Evolutionary conservation across 2,329 filamentous ascomycete genomes (phyloP), one percentile per base, ranked within the genome.

Genomic region (Fusarium tuaranense): DNA sequence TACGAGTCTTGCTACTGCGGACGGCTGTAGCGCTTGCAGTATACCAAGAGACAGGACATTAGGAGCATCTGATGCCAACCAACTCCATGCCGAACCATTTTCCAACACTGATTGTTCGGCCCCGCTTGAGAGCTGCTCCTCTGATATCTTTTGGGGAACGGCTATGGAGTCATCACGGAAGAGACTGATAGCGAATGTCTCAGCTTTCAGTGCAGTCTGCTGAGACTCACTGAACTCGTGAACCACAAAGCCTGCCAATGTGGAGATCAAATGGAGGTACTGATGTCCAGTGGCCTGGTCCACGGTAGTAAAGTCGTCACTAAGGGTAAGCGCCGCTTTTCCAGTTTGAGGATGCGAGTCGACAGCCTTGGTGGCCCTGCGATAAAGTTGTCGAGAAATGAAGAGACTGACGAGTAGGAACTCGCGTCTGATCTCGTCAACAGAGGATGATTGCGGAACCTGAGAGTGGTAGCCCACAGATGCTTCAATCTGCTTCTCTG

Each of bases 351-450:
- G 62, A 10, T 79, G 71, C 4, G 71, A 65, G 1, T 76, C 73
- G 27, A 81, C 72, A 8, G 72, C 62, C 41, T 80, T 81, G 1
- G 84, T 86, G 6, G 83, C 82, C 20, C 82, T 81, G 9, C 82
- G 82, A 71, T 88, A 88, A 4, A 88, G 80, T 22, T 81, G 77
- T 16, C 82, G 79, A 13, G 83, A 79, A 12, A 85, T 70, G 20
- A 82, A 82, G 2, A 87, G 73, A 20, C 82, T 79, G 34, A 84
- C 78, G 7, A 84, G 79, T n/a, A 87, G 73, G 57, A 85, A 87
- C 59, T 85, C 83, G 13, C 76, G 77, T 39, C 79, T 78, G 12
- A 82, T 63, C 59, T 83, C 79, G 5, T 76, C 79, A 10, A 80
- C 74, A 20, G 77, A 76, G 5, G 61, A 63, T 14, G 74, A 39